Conservation (phyloP, 2,329 filamentous ascomycete genomes). For the Ophiostoma tasmaniense region DNA sequence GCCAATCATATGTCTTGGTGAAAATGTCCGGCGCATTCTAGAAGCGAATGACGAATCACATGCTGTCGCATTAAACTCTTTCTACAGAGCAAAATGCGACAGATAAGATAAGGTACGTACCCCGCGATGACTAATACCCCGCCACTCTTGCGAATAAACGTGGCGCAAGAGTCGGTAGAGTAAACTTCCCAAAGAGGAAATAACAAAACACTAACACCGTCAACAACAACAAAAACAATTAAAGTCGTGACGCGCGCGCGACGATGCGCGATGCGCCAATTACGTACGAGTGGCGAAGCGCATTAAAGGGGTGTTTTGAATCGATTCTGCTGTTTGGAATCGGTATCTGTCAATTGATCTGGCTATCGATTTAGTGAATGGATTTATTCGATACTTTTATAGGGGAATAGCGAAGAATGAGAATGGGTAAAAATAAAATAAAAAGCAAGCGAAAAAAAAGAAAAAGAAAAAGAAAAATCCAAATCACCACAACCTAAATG, state of each 20-base stretch:
- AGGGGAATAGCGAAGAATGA: no score
- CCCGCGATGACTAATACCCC: conserved; percentile 5
- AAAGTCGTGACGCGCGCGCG: not conserved
- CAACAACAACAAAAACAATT: not conserved
- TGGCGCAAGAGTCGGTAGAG: not conserved
- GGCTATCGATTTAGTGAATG: not conserved
- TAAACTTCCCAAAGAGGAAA: not conserved
- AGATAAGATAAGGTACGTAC: conserved; percentile 6
- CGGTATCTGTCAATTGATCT: not conserved
- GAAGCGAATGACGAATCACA: not conserved
- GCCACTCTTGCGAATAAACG: not conserved
- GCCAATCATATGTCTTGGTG: not conserved
- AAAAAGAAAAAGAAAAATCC: no score
- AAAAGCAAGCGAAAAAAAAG: no score
- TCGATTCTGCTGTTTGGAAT: not conserved
- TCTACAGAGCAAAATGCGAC: no score
- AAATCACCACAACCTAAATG: no score
- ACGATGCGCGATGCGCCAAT: not conserved
- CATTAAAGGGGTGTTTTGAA: not conserved
- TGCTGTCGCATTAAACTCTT: not conserved
- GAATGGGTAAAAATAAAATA: no score
- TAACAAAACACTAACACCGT: not conserved
- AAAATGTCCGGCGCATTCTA: not conserved
- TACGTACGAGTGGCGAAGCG: not conserved
- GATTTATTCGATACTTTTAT: not conserved